Base-by-base conservation (phyloP, 352 stramenopile species). In the Hyphochytrium catenoides region DNA sequence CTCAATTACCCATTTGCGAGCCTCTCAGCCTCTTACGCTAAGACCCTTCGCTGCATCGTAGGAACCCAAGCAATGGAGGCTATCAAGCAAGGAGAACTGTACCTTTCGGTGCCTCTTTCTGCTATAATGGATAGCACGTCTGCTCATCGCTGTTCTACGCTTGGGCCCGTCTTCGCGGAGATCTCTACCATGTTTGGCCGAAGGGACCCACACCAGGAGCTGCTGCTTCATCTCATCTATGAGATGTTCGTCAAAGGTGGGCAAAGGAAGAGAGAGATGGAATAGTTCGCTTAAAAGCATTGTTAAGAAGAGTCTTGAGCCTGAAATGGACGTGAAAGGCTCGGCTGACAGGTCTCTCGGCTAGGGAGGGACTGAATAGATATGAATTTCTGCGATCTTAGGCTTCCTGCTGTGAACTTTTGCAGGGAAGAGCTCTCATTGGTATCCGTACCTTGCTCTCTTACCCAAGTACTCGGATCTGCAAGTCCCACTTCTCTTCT, bases 191-290 rank as follows among this genome's bases (percentile, higher is more conserved):
- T 40, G 14, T 35, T 46, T 2, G 14, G 43, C 8, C 35, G 32
- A 8, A 36, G 23, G 5, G 59, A 70, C 46, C 43, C 47, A 19
- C 66, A 66, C 36, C 41, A 74, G 35, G 40, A 74, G 26, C 51
- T 91, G 0, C 31, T 76, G 1, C 50, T 88, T 14, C 71, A 85
- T 22, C 30, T 90, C 11, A 36, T 91, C 9, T 57, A 84, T 38
- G 52, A 74, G 36, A 41, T 45, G 18, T 65, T 64, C 16, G 41
- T 58, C 11, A 40, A 48, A 22, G 31, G n/a, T n/a, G n/a, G n/a
- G n/a, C n/a, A n/a, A n/a, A n/a, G n/a, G n/a, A n/a, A n/a, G n/a
- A n/a, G n/a, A n/a, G n/a, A n/a, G n/a, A n/a, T n/a, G n/a, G n/a
- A n/a, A n/a, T n/a, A n/a, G n/a, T n/a, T n/a, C n/a, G n/a, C n/a